phyloP scores from a whole-genome alignment of 2,329 filamentous ascomycete genomes.

The Epichloe glyceriae region DNA sequence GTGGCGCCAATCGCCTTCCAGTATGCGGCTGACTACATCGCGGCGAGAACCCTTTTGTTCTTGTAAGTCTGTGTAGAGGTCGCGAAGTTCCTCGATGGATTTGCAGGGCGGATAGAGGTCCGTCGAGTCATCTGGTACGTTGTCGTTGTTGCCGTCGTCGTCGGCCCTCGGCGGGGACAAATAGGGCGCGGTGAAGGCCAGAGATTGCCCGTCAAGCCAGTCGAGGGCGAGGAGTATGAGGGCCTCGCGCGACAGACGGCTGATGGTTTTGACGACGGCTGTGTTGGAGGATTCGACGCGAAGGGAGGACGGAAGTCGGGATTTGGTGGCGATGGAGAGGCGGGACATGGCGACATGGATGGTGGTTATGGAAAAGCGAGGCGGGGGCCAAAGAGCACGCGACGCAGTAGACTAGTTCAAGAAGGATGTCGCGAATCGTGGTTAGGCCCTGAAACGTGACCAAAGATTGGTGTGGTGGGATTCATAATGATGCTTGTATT shows the following conservation, averaged over 20 bases:
- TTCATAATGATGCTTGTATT: too few relatives aligned
- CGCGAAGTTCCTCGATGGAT: constrained; percentile 52
- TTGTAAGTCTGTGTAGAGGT: constrained; percentile 49
- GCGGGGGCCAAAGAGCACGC: background rate
- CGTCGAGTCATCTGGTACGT: constrained; percentile 42
- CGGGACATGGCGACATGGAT: constrained; percentile 29
- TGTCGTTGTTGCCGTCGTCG: constrained; percentile 24
- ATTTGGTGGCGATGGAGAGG: constrained; percentile 56
- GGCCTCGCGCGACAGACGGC: constrained; percentile 56
- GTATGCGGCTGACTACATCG: constrained; percentile 49
- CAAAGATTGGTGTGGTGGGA: too few relatives aligned
- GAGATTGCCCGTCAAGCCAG: constrained; percentile 61
- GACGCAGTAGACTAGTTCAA: background rate
- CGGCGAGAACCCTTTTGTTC: constrained; percentile 46
- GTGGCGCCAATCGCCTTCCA: constrained; percentile 56
- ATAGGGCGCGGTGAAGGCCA: constrained; percentile 35
- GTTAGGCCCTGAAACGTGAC: too few relatives aligned
- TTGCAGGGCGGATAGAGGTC: constrained; percentile 57
- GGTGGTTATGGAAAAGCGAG: background rate
- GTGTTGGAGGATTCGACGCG: constrained; percentile 53
- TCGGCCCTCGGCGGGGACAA: constrained; percentile 14
- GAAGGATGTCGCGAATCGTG: too few relatives aligned
- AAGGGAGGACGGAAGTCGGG: constrained; percentile 57
- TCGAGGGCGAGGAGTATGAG: constrained; percentile 60
- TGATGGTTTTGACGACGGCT: constrained; percentile 52